Base-by-base conservation (phyloP, 345 rosid genomes). In the Noccaea caerulescens region DNA sequence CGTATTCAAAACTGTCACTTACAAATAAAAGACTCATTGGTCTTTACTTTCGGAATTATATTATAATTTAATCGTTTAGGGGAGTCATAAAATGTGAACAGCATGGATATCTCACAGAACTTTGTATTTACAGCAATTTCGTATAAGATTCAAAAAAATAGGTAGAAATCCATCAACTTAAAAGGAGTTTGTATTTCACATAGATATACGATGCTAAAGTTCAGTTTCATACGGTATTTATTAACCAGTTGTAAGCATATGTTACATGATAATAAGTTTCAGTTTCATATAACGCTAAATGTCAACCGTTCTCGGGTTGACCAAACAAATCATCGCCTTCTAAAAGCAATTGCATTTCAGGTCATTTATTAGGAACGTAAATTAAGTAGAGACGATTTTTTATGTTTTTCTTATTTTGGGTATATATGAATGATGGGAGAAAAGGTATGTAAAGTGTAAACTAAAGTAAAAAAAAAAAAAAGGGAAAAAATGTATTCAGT, bases 291-390 rank as follows among this genome's bases (percentile, higher is more conserved):
- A 46, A 58, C 12, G 13, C 3, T n/a, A 63, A 6, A 37, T 10
- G 46, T 27, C 74, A 49, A 49, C 59, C 6, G 42, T 59, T 59
- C 14, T 37, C 27, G 18, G 47, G 49, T 58, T 58, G 68, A 71
- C 68, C 59, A 47, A 25, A 13, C 42, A 59, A 47, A 25, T 13
- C 42, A 59, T 37, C 57, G 11, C 14, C 42, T 56, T 34, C 6
- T 0, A 36, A 58, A 69, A 14, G 45, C 25, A 57, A 45, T 11
- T 27, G 41, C 33, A 51, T 39, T 51, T 39, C 39, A 30, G 38
- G 41, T 33, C 69, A 72, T 72, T 63, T 44, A 38, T 63, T 47
- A 55, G 25, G 65, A 56, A 43, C 42, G 37, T 20, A 63, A 45
- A 45, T 72, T 45, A 34, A 63, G 70, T 44, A 27, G 56, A 43